Evolutionary conservation across 352 stramenopile species (phyloP).

Genomic region (Pythium rhizo-oryzae): DNA sequence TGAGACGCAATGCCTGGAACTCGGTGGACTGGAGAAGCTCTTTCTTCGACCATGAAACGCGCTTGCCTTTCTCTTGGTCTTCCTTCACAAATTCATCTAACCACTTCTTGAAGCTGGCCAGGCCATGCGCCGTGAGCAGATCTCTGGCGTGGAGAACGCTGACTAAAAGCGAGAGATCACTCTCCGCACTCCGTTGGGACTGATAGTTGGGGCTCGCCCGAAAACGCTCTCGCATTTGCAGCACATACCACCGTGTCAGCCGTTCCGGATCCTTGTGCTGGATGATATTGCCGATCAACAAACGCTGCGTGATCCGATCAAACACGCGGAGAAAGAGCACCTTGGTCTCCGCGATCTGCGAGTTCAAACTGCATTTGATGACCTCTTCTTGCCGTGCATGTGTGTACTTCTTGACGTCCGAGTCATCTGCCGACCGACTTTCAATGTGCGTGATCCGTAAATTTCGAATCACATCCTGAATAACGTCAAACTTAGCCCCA

Average conservation of each 20-base stretch:
- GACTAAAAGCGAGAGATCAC: slow-evolving; percentile 75
- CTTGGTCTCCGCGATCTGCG: slow-evolving; percentile 70
- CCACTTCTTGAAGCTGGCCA: slow-evolving; percentile 75
- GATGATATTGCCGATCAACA: slow-evolving; percentile 61
- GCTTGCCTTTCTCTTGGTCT: slow-evolving; percentile 37
- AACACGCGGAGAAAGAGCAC: slow-evolving; percentile 66
- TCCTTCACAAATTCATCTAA: slow-evolving; percentile 66
- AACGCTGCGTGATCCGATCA: slow-evolving; percentile 56
- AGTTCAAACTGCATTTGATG: slow-evolving; percentile 67
- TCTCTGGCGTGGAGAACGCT: slow-evolving; percentile 78
- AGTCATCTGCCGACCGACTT: slow-evolving; percentile 93
- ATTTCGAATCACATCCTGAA: slow-evolving; percentile 96
- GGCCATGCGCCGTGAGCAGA: slow-evolving; percentile 74
- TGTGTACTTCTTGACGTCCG: slow-evolving; percentile 93
- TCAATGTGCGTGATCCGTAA: slow-evolving; percentile 96
- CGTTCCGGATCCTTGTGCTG: slow-evolving; percentile 74
- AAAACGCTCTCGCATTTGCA: slow-evolving; percentile 76
- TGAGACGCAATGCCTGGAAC: slow-evolving; percentile 64
- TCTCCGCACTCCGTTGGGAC: slow-evolving; percentile 72
- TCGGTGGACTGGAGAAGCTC: slow-evolving; percentile 73
- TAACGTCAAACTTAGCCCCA: slow-evolving; percentile 94
- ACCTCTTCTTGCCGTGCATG: slow-evolving; percentile 84
- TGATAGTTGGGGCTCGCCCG: slow-evolving; percentile 64
- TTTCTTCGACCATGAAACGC: slow-evolving; percentile 83
- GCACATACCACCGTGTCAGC: slow-evolving; percentile 78